Base-by-base conservation (phyloP, 345 rosid species). In the Iberis pinnata region DNA sequence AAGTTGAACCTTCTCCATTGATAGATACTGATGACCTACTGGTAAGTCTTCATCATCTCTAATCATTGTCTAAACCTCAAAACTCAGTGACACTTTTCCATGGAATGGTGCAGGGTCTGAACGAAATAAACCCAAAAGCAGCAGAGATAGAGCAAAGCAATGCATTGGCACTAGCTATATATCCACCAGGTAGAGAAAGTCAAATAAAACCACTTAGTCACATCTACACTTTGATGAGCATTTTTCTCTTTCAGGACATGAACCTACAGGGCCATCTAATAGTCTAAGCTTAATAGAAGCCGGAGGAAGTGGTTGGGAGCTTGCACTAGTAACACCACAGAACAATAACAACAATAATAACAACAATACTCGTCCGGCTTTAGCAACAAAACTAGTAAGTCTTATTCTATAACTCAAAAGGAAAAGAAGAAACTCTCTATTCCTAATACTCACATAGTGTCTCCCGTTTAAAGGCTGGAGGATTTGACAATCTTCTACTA, bases 141-240 rank as follows among this genome's bases (percentile, higher is more conserved):
- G 56, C 88, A 58, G 88, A 81, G 59, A 76, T 85, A 35, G 85
- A 88, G 19, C 87, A 93, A 54, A 80, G 78, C 64, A 93, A 85
- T 76, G 86, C 99, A 33, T 65, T 83, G 60, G 95, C 97, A 65
- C 76, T 93, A 50, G 97, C 99, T 48, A 88, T 88, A 69, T 82
- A 85, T 62, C 87, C 98, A 18, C 80, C 75, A 68, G 83, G 77
- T 73, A 80, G 81, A n/a, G n/a, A n/a, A n/a, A n/a, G n/a, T n/a
- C 73, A 56, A 66, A 80, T n/a, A 18, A 36, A 4, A 22, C 36
- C 25, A 25, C 47, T n/a, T n/a, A n/a, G n/a, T n/a, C n/a, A n/a
- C n/a, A n/a, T n/a, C 26, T 41, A 12, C 24, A 14, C 22, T 43
- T 42, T 73, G 39, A 55, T n/a, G n/a, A n/a, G n/a, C n/a, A n/a